These are phyloP conservation scores for Chlamydomonas incerta DNA, from an alignment of 139 green algal species.

Conservation along the genomic window DNA sequence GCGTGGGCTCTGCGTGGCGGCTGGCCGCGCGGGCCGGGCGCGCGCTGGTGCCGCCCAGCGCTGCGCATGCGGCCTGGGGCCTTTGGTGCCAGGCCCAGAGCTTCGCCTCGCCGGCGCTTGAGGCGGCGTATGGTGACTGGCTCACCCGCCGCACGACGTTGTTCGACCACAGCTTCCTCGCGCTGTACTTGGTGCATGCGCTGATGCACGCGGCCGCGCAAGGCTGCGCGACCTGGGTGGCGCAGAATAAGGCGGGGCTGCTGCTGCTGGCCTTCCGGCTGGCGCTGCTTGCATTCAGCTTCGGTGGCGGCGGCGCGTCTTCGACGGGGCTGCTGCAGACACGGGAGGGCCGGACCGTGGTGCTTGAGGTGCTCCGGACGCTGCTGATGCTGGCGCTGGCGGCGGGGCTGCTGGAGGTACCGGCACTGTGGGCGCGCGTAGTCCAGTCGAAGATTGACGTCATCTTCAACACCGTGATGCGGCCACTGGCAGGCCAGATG, in stretches of 20 bases:
- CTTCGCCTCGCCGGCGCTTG: not conserved
- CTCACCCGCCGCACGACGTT: not conserved
- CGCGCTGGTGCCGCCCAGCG: not conserved
- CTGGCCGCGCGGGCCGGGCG: not conserved
- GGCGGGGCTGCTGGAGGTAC: not conserved
- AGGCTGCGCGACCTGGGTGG: not conserved
- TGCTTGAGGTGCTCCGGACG: not conserved
- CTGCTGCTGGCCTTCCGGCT: constrained; percentile 3
- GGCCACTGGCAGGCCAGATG: not conserved
- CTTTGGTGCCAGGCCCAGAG: not conserved
- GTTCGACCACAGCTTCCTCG: constrained; percentile 1
- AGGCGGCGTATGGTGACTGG: constrained; percentile 6
- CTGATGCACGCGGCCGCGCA: not conserved
- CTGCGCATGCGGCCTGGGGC: not conserved
- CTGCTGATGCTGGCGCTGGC: not conserved
- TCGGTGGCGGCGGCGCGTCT: not conserved
- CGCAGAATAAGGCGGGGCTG: not conserved
- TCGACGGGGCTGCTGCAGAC: not conserved
- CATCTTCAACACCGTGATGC: too few species aligned
- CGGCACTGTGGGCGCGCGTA: not conserved
- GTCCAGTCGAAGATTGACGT: not conserved
- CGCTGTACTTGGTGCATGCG: not conserved
- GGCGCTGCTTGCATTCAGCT: not conserved
- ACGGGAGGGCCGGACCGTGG: not conserved
- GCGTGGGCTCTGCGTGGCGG: not conserved